Conservation (phyloP, 345 rosid genomes). For the Reutealis trisperma region DNA sequence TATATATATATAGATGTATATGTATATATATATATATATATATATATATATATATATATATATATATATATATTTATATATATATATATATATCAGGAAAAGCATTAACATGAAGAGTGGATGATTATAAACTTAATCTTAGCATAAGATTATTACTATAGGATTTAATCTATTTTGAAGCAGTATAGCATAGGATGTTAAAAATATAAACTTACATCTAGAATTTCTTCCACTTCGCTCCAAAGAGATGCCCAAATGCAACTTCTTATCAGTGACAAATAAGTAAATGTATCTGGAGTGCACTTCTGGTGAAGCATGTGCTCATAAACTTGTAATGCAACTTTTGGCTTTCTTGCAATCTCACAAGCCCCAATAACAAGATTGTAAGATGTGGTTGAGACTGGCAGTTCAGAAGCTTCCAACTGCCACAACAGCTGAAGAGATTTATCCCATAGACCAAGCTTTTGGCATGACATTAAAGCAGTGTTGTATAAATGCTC, state of each 20-base stretch:
- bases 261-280: conserved; percentile 60
- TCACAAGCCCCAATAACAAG: conserved; percentile 71
- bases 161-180: neutral
- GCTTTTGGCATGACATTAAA: conserved; percentile 72
- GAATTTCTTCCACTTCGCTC: conserved; percentile 61
- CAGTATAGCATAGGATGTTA: neutral
- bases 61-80: too few relatives aligned
- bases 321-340: conserved; percentile 69
- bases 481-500: conserved; percentile 60
- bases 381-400: conserved; percentile 61
- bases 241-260: conserved; percentile 86
- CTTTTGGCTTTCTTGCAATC: conserved; percentile 61
- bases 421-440: conserved; percentile 73
- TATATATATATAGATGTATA: too few relatives aligned
- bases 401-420: conserved; percentile 54
- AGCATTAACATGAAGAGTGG: neutral
- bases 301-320: conserved; percentile 62
- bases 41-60: too few relatives aligned
- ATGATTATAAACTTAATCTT: neutral
- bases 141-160: neutral
- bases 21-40: too few relatives aligned
- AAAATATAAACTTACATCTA: conserved; percentile 44
- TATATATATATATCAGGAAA: too few relatives aligned
- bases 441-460: conserved; percentile 75
- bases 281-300: conserved; percentile 63